These are phyloP conservation scores for Fusarium sp. DNA, from an alignment of 2,329 filamentous ascomycete species.

Conservation along the genomic window DNA sequence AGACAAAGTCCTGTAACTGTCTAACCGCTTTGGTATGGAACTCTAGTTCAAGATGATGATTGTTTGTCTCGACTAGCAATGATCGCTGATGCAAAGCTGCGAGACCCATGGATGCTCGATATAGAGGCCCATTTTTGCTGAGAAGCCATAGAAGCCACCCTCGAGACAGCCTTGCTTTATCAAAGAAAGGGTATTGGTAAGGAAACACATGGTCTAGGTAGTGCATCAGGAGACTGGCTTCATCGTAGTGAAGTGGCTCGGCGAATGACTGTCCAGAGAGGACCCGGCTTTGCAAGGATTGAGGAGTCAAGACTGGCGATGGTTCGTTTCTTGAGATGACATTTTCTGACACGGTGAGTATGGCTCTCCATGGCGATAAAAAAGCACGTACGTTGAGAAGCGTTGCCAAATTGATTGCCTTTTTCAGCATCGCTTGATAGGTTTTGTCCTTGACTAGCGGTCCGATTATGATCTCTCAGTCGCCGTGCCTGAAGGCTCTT, in stretches of 20 bases:
- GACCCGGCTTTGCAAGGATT: not conserved
- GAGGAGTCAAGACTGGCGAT: not conserved
- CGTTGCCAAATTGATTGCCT: fast-evolving
- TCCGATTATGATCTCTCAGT: not conserved
- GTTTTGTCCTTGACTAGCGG: fast-evolving
- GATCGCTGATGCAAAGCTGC: not conserved
- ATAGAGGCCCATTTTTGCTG: not conserved
- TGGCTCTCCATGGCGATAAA: too few relatives aligned
- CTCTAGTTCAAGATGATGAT: not conserved
- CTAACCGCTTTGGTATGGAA: not conserved
- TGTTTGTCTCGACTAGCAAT: not conserved
- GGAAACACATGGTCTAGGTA: not conserved
- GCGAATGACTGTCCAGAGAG: not conserved
- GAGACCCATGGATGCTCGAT: not conserved
- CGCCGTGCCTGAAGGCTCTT: not conserved
- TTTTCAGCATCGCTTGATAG: fast-evolving
- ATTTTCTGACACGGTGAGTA: not conserved
- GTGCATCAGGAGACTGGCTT: not conserved
- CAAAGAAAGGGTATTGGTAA: not conserved
- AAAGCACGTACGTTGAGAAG: fast-evolving
- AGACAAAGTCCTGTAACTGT: not conserved
- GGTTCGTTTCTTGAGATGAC: fast-evolving
- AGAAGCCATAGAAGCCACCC: not conserved
- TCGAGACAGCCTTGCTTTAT: not conserved
- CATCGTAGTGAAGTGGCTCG: not conserved